Base-by-base conservation (phyloP, 352 stramenopile genomes). In the Phytophthora ohioensis region DNA sequence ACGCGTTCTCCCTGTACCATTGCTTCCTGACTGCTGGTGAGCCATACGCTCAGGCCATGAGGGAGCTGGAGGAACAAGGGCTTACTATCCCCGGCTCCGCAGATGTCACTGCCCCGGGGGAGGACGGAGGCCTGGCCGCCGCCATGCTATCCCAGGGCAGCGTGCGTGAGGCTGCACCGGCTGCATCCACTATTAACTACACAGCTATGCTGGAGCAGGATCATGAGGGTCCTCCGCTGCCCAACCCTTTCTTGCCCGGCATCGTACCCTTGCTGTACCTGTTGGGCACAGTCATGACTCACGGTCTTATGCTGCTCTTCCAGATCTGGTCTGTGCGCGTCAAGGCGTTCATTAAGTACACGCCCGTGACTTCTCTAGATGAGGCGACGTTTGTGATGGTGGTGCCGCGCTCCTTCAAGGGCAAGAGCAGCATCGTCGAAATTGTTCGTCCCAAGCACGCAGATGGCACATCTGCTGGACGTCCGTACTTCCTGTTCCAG, bases 231-330 rank as follows among this genome's bases (percentile, higher is more conserved):
- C 84, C 87, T 41, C 86, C 89, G 34, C 67, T 98, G 52, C 93
- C 93, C 1, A 98, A 97, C 67, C 91, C 91, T 52, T 98, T 96
- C 69, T 69, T 98, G 52, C 93, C 93, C 17, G 91, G 76, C 10
- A 97, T 98, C 57, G 88, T 95, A 61, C 90, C 93, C 5, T 65
- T 97, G 57, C 78, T 98, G n/a, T 96, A 87, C 56, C 71, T 98
- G 56, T 67, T 96, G 32, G 78, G 67, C 34, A 92, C 91, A 5
- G 74, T 93, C 42, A 84, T 93, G 36, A 78, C 89, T 64, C 92
- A 98, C 68, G 78, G 91, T 3, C 85, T 98, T 48, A 89, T 97
- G 78, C 65, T 96, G 32, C 78, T 98, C 21, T 87, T 97, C 46
- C 93, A 98, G 67, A 80, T 97, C 45, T 97, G 90, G 90, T 95